Percentiles rank a stretch among this genome's conserved stretches.
Conservation (phyloP, 495 filamentous ascomycete species). For the Penicillium nucicola region DNA sequence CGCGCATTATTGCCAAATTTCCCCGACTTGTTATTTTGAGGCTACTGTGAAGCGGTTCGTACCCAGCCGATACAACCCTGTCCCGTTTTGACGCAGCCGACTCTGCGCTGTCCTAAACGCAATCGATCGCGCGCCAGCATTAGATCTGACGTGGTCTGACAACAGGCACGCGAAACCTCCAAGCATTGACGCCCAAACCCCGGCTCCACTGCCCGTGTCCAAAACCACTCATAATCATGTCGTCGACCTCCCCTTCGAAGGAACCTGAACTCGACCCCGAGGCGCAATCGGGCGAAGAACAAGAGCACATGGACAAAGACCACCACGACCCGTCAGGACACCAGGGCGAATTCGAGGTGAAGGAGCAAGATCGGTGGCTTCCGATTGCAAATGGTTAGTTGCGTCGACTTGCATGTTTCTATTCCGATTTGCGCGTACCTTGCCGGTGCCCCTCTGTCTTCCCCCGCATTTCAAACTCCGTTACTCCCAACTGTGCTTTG, state of each 20-base stretch:
- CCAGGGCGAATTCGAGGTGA: constrained; percentile 91
- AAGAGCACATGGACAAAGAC: constrained; percentile 68
- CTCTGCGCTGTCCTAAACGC: constrained; percentile 26
- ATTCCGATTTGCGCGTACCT: constrained; percentile 58
- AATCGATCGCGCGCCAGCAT: constrained; percentile 30
- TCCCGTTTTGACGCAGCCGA: constrained; percentile 25
- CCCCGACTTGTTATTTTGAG: constrained; percentile 29
- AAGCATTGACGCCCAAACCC: constrained; percentile 29
- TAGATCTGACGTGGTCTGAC: constrained; percentile 50
- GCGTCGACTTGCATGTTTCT: constrained; percentile 51
- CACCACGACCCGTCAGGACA: constrained; percentile 60
- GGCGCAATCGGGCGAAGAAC: constrained; percentile 89
- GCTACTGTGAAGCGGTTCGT: constrained; percentile 46
- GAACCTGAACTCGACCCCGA: constrained; percentile 84
- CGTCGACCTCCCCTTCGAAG: constrained; percentile 86
- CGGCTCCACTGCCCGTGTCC: constrained; percentile 19
- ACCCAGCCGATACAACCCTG: constrained; percentile 34
- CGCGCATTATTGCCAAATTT: constrained; percentile 38
- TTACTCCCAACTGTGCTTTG: not conserved
- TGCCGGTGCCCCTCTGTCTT: constrained; percentile 33
- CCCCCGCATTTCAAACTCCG: constrained; percentile 18
- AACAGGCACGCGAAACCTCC: constrained; percentile 36
- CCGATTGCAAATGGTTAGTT: constrained; percentile 99
- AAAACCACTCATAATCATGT: constrained; percentile 71
- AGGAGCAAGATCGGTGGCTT: constrained; percentile 99